Evolutionary conservation across 1,284 basidiomycete species (phyloP), one percentile per base, ranked within the genome.

Genomic region (Tilletia caries): DNA sequence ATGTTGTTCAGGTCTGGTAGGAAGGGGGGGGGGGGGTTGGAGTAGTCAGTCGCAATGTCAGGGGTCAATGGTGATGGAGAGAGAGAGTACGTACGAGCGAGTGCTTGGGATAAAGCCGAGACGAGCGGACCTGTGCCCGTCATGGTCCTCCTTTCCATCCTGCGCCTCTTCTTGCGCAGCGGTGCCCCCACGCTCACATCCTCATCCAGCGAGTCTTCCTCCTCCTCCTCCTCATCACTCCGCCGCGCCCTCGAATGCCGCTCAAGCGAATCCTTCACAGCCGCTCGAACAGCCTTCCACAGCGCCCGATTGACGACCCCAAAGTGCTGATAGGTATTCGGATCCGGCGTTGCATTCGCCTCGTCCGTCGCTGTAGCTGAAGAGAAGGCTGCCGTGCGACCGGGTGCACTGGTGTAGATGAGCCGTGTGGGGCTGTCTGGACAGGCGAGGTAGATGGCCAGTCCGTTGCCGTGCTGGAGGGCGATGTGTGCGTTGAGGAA

Each of bases 401-500:
- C 18, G 5, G 73, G 67, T 8, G 77, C 76, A 1, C 73, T 79
- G 20, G 76, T 75, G 64, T 71, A 76, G 46, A 78, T 69, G 13
- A 78, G 75, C 34, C 70, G 67, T 20, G 52, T 68, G 29, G 46
- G 43, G 23, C 43, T 6, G 20, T 15, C 25, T 1, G 50, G 62
- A 6, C n/a, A 41, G 50, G 93, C 93, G 6, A 90, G 95, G 82
- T 94, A 96, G 58, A 98, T 91, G 3, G 93, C 91, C 20, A 98
- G 86, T 5, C 91, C 89, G 82, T 98, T 99, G 78, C 95, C 93
- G 85, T 95, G 91, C 73, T 91, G 89, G 76, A 90, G 88, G 0
- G 94, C 93, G 70, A 95, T 88, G 84, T 98, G 94, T 0, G 93
- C 89, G 79, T 98, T 98, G 76, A 95, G 86, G 78, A 97, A 96